A percentile compares a stretch with the other conserved stretches of the same genome.
Conservation (phyloP, 1,284 basidiomycete species). For the Ceratobasidium theobromae region DNA sequence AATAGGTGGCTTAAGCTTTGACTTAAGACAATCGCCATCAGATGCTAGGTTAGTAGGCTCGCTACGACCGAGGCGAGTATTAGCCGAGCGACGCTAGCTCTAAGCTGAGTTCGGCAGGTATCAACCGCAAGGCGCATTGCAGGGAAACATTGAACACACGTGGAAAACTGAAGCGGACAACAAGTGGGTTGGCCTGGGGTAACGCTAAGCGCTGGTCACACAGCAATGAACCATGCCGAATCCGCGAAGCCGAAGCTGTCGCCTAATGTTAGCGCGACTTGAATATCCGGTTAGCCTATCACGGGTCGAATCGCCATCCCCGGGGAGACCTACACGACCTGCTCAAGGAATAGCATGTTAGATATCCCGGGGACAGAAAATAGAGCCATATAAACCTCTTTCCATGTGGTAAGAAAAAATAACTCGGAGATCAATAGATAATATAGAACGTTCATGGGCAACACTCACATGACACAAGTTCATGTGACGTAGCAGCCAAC, state of each 20-base stretch:
- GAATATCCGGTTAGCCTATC: background rate
- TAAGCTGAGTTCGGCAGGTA: conserved; percentile 6
- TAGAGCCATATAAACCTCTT: too few species aligned
- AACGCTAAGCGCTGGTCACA: conserved; percentile 11
- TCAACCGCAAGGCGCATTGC: background rate
- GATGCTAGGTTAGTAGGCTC: background rate
- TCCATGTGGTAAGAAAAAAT: too few species aligned
- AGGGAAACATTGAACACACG: conserved; percentile 16
- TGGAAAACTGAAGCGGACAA: background rate
- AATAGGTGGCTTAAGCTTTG: background rate
- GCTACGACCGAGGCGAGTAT: background rate
- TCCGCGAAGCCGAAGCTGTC: conserved; percentile 14
- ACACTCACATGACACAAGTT: background rate
- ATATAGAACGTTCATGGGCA: too few species aligned
- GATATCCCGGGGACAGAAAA: background rate
- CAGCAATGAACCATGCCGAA: background rate
- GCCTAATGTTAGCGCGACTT: conserved; percentile 14
- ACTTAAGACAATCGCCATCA: background rate
- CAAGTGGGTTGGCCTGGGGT: background rate
- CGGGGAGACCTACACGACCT: background rate
- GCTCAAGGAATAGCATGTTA: background rate
- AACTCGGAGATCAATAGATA: too few species aligned
- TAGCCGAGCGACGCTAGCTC: conserved; percentile 11
- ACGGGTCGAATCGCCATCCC: background rate
- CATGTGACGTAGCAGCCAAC: too few species aligned